Evolutionary conservation across 2,329 filamentous ascomycete genomes (phyloP).

Genomic region (Fusarium paranaense): DNA sequence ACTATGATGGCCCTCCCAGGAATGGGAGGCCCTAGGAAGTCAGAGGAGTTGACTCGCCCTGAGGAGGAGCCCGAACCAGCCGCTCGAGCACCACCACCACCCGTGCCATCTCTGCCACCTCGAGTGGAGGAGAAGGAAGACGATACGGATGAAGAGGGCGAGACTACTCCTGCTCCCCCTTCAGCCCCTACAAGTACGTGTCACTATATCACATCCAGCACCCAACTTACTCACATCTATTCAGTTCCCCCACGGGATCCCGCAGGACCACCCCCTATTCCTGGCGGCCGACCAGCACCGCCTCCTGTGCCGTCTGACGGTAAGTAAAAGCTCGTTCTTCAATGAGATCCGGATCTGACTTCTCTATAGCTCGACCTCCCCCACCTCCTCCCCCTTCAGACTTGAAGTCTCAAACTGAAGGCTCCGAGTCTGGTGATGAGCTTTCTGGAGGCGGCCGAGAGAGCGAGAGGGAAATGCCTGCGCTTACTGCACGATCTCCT

Average conservation of each 20-base stretch:
- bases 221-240: slow-evolving; percentile 41
- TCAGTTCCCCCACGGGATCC: slow-evolving; percentile 50
- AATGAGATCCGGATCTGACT: slow-evolving; percentile 43
- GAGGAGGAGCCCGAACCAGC: slow-evolving; percentile 50
- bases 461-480: slow-evolving; percentile 49
- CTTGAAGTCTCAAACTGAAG: slow-evolving; percentile 75
- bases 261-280: slow-evolving; percentile 57
- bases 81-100: slow-evolving; percentile 44
- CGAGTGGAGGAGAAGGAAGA: slow-evolving; percentile 37
- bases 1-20: slow-evolving; percentile 77
- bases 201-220: background rate
- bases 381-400: slow-evolving; percentile 65
- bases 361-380: slow-evolving; percentile 69
- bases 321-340: slow-evolving; percentile 56
- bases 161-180: slow-evolving; percentile 50
- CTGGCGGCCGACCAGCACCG: slow-evolving; percentile 64
- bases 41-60: slow-evolving; percentile 55
- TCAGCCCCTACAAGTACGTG: slow-evolving; percentile 40
- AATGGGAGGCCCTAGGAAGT: slow-evolving; percentile 69
- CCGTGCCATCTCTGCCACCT: slow-evolving; percentile 43
- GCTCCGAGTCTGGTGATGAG: slow-evolving; percentile 92
- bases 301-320: slow-evolving; percentile 71
- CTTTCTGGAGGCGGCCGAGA: slow-evolving; percentile 68
- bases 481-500: slow-evolving; percentile 48
- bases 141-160: slow-evolving; percentile 49